phyloP scores from a whole-genome alignment of 2,329 filamentous ascomycete genomes.

The Epichloe hybrida region DNA sequence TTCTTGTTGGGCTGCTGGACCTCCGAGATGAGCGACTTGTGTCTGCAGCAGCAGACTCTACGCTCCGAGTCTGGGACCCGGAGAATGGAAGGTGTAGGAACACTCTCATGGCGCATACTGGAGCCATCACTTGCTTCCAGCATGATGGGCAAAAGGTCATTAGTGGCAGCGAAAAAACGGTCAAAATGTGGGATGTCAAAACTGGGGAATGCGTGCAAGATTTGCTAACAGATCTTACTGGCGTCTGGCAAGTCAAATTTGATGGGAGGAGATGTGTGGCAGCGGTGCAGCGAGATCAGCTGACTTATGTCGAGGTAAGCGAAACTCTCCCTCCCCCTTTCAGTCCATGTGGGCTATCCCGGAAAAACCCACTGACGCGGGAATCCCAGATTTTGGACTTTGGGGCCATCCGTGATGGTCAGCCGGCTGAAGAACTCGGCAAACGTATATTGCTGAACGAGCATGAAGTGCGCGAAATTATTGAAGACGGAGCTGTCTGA shows the following conservation, averaged over 20 bases:
- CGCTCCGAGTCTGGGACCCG: constrained; percentile 91
- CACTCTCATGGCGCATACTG: constrained; percentile 83
- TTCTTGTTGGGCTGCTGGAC: constrained; percentile 84
- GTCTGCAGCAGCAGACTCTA: constrained; percentile 89
- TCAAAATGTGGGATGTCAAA: constrained; percentile 97
- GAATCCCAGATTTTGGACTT: constrained; percentile 77
- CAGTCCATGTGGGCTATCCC: too few relatives aligned
- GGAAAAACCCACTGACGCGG: not conserved
- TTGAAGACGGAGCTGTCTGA: constrained; percentile 27
- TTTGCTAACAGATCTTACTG: constrained; percentile 79
- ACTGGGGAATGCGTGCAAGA: constrained; percentile 89
- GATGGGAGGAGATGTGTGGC: constrained; percentile 91
- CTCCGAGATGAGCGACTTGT: constrained; percentile 81
- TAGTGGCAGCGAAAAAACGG: constrained; percentile 82
- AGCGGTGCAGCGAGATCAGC: constrained; percentile 79
- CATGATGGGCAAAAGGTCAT: constrained; percentile 96
- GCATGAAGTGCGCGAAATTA: constrained; percentile 36
- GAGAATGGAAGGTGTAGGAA: constrained; percentile 83
- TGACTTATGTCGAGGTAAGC: constrained; percentile 92
- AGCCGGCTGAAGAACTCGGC: constrained; percentile 63
- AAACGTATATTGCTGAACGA: constrained; percentile 58
- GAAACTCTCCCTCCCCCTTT: not conserved
- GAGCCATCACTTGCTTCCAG: constrained; percentile 97
- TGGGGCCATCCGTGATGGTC: constrained; percentile 80
- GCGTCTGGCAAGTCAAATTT: constrained; percentile 99